Evolutionary conservation across 2,329 filamentous ascomycete genomes (phyloP).

Genomic region (Aspergillus jensenii): DNA sequence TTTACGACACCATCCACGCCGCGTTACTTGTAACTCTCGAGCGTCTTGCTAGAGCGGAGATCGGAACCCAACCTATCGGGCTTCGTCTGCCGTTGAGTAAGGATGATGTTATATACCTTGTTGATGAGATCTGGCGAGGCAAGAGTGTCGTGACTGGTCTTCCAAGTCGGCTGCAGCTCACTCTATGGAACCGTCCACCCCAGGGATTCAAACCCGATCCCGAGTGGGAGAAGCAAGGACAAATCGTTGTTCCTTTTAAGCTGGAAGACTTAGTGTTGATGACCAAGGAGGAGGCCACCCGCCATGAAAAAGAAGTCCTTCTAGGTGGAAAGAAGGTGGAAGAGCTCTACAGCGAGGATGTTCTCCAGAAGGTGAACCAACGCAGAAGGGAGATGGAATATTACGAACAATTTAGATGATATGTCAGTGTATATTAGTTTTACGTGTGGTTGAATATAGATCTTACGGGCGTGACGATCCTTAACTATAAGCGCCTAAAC

Average conservation of each 20-base stretch:
- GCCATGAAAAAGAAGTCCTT: slow-evolving; percentile 78
- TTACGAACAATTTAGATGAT: slow-evolving; percentile 48
- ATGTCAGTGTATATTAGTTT: background rate
- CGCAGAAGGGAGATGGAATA: slow-evolving; percentile 66
- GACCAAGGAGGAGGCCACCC: slow-evolving; percentile 84
- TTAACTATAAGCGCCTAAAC: background rate
- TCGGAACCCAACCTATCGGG: slow-evolving; percentile 60
- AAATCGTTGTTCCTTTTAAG: slow-evolving; percentile 71
- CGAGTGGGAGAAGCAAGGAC: slow-evolving; percentile 60
- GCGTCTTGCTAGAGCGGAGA: slow-evolving; percentile 62
- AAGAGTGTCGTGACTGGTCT: slow-evolving; percentile 81
- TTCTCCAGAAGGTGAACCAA: slow-evolving; percentile 66
- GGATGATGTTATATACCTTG: slow-evolving; percentile 80
- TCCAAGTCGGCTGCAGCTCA: slow-evolving; percentile 73
- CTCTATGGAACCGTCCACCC: slow-evolving; percentile 72
- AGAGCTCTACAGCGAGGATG: slow-evolving; percentile 70
- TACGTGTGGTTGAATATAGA: background rate
- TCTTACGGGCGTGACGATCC: too few relatives aligned
- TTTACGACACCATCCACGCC: slow-evolving; percentile 82
- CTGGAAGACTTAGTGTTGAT: slow-evolving; percentile 78
- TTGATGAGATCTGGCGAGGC: slow-evolving; percentile 85
- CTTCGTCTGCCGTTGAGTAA: slow-evolving; percentile 75
- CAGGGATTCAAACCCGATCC: slow-evolving; percentile 62
- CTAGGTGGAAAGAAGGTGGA: slow-evolving; percentile 65
- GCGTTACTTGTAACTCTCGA: slow-evolving; percentile 77